These are phyloP conservation scores for Collybia mongolica DNA, from an alignment of 768 basidiomycete genomes.

Conservation along the genomic window DNA sequence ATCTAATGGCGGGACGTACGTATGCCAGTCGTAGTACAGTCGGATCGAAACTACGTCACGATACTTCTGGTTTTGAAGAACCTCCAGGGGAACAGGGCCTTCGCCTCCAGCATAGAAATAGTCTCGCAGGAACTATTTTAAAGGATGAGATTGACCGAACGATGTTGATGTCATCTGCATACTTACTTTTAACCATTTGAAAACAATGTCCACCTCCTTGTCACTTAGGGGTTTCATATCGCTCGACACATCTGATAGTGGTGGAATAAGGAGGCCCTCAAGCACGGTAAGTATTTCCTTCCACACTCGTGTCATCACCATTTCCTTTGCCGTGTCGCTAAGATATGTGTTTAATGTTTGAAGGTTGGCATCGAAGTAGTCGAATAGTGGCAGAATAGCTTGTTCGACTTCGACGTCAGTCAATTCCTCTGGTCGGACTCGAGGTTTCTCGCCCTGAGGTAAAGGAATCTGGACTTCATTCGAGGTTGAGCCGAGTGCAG, in stretches of 20 bases:
- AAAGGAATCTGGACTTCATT: slow-evolving; percentile 79
- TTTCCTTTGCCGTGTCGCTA: slow-evolving; percentile 80
- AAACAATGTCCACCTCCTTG: slow-evolving; percentile 98
- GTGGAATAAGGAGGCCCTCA: slow-evolving; percentile 88
- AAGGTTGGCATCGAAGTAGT: slow-evolving; percentile 94
- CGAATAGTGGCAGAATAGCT: slow-evolving; percentile 88
- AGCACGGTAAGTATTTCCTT: slow-evolving; percentile 89
- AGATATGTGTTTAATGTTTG: slow-evolving; percentile 89
- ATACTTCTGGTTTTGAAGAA: slow-evolving; percentile 92
- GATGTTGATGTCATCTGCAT: background rate
- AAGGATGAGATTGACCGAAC: slow-evolving; percentile 6
- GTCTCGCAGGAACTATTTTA: slow-evolving; percentile 78
- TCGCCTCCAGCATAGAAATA: slow-evolving; percentile 96
- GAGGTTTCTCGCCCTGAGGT: slow-evolving; percentile 71
- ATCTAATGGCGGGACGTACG: slow-evolving; percentile 44
- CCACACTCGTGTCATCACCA: slow-evolving; percentile 93
- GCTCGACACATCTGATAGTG: slow-evolving; percentile 79
- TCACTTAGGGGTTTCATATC: slow-evolving; percentile 92
- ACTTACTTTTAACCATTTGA: slow-evolving; percentile 92
- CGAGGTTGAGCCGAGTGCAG: slow-evolving; percentile 65
- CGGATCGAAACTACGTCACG: slow-evolving; percentile 88
- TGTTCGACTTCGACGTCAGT: slow-evolving; percentile 94
- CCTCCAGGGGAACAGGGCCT: slow-evolving; percentile 82
- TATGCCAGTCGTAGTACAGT: slow-evolving; percentile 95
- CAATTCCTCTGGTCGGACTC: slow-evolving; percentile 75